Evolutionary conservation across 108 stramenopile genomes (phyloP), one percentile per base, ranked within the genome.

Genomic region (Aurantiochytrium sp.): DNA sequence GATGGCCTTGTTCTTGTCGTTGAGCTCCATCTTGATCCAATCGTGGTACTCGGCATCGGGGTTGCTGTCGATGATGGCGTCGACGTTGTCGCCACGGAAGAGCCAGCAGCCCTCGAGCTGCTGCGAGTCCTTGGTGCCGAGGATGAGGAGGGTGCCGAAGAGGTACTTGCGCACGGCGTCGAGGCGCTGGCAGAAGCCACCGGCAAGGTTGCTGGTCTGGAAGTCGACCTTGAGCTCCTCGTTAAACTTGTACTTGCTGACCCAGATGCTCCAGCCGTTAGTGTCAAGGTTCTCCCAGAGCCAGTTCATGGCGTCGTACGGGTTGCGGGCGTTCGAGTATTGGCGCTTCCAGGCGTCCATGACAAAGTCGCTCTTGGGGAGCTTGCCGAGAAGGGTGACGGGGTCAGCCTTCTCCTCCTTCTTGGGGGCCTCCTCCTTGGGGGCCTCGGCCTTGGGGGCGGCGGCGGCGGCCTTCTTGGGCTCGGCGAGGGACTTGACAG

Each of bases 161-260:
- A 93, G 93, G 94, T 94, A 95, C 92, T 95, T 95, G 44, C 96
- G 90, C 59, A 96, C 91, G 55, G 94, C 96, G 69, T 95, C 96
- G 47, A 92, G 88, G 25, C 96, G 94, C 93, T 96, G 96, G 43
- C 94, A 88, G 92, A 96, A 96, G 58, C 96, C 96, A 58, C 94
- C 92, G 58, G 95, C 93, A 58, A 95, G 93, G 87, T 96, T 96
- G 88, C 89, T 87, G 59, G 93, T 92, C 95, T 95, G 95, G 95
- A 96, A 96, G 58, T 89, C 44, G 35, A 90, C 76, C 72, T 92
- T 94, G 92, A 94, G 93, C 90, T 96, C 96, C n/a, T 94, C 92
- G 87, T 95, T 94, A 91, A 95, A 94, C 88, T 96, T 95, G 94
- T 95, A 96, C 25, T 90, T 58, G 91, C 93, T 92, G 49, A 91